Evolutionary conservation across 441 rosid species (phyloP), one percentile per base, ranked within the genome.

Genomic region (Arabidopsis lyrata): DNA sequence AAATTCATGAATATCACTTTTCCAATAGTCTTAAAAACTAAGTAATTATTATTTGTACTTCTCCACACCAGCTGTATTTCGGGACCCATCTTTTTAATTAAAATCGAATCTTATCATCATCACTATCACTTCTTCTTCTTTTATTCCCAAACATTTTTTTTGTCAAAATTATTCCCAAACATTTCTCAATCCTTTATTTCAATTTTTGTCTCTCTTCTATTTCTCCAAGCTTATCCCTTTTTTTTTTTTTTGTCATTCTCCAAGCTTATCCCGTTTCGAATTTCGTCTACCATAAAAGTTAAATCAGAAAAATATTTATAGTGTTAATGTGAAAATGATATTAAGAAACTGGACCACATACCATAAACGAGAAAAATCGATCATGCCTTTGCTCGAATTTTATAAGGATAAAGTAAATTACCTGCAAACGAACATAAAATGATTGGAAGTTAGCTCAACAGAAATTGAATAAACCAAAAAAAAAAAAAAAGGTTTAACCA

Each of bases 31-130:
- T 58, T 57, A 15, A 61, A 66, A 39, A 38, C 36, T 7, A 36
- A 5, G 42, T 47, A 29, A 29, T 29, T 29, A 29, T 29, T 29
- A 29, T 29, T 29, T 29, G 31, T 29, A 29, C 31, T 29, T 29
- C 31, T 29, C 31, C 31, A 4, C 31, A 29, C 31, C 68, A 75
- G 68, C 55, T 75, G 78, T 67, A 0, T 50, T 60, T 75, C 18
- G 68, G 68, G 78, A 2, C 78, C 78, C 74, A n/a, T n/a, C n/a
- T n/a, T 60, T 41, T 41, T 60, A 3, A n/a, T 60, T 7, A 35
- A 47, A 60, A 59, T 60, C 78, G 78, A 75, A 75, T 75, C 78
- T 67, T 75, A 75, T 67, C 78, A 49, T 59, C 78, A 58, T 64
- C 77, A 18, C 29, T 49, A 50, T 75, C 78, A 66, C 24, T 9